phyloP scores from a whole-genome alignment of 495 filamentous ascomycete species.

The Aspergillus sparsus region DNA sequence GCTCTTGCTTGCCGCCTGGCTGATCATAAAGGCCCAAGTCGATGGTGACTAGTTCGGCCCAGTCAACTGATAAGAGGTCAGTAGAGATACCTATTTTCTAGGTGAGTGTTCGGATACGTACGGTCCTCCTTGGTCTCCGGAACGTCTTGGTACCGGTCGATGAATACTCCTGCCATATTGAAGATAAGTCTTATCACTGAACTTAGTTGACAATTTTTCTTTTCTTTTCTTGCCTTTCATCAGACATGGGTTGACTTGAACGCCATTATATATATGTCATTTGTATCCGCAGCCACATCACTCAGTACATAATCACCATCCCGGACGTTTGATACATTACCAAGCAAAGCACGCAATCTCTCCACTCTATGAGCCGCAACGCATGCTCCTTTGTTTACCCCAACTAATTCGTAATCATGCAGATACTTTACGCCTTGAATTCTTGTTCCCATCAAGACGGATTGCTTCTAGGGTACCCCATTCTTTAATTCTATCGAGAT shows the following conservation, averaged over 20 bases:
- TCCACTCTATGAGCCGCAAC: background rate
- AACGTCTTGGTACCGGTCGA: constrained; percentile 44
- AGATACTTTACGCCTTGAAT: too few species aligned
- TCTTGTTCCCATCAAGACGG: too few species aligned
- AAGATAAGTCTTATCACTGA: too few species aligned
- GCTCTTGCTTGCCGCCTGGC: constrained; percentile 53
- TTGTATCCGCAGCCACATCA: too few species aligned
- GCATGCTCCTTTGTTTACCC: background rate
- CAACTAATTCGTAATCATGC: too few species aligned
- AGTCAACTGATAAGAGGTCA: constrained; percentile 39
- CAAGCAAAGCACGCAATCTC: constrained; percentile 39
- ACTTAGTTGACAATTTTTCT: background rate
- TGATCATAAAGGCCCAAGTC: constrained; percentile 53
- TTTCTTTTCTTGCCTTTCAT: background rate
- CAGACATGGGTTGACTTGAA: background rate
- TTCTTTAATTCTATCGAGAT: too few species aligned
- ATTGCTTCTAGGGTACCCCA: too few species aligned
- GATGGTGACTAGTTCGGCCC: constrained; percentile 59
- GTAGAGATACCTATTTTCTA: background rate
- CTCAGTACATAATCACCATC: too few species aligned
- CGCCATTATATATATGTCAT: background rate
- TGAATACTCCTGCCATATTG: too few species aligned
- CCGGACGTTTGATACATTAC: constrained; percentile 8
- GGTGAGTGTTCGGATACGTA: constrained; percentile 23
- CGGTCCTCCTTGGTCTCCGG: constrained; percentile 50